These are phyloP conservation scores for Myriosclerotinia duriaeana DNA, from an alignment of 2,329 filamentous ascomycete species.

Conservation along the genomic window DNA sequence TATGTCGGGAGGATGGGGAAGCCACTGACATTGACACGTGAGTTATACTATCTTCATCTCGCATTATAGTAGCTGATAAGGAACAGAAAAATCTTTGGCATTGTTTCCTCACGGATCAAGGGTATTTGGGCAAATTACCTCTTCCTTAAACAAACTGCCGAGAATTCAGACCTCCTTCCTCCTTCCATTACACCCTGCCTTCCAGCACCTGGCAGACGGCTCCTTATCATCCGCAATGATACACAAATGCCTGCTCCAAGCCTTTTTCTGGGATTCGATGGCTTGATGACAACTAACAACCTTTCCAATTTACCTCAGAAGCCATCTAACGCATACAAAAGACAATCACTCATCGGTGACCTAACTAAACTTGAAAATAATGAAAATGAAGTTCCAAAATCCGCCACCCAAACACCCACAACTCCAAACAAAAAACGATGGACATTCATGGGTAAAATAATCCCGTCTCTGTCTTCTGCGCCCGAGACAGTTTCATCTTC, in stretches of 20 bases:
- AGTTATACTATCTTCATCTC: constrained; percentile 39
- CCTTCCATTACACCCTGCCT: constrained; percentile 65
- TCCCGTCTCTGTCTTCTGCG: constrained; percentile 47
- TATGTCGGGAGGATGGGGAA: constrained; percentile 60
- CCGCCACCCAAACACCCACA: constrained; percentile 27
- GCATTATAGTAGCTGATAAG: constrained; percentile 32
- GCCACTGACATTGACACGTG: constrained; percentile 56
- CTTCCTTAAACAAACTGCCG: constrained; percentile 57
- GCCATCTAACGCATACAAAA: constrained; percentile 33
- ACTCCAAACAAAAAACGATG: constrained; percentile 55
- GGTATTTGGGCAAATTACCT: constrained; percentile 64
- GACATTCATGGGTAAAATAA: constrained; percentile 63
- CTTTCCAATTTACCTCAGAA: constrained; percentile 24
- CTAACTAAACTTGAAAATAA: constrained; percentile 29
- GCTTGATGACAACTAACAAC: constrained; percentile 43
- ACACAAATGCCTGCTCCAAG: constrained; percentile 41
- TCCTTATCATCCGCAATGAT: constrained; percentile 71
- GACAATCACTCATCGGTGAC: constrained; percentile 33
- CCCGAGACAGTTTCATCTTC: constrained; percentile 23
- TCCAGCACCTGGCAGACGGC: constrained; percentile 65
- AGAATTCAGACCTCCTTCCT: constrained; percentile 48
- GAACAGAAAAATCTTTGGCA: constrained; percentile 56
- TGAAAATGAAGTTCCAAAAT: constrained; percentile 26
- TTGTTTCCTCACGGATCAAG: constrained; percentile 56
- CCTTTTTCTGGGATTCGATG: constrained; percentile 63